These are phyloP conservation scores for Schizochytrium sp. DNA, from an alignment of 108 stramenopile species.

Conservation along the genomic window DNA sequence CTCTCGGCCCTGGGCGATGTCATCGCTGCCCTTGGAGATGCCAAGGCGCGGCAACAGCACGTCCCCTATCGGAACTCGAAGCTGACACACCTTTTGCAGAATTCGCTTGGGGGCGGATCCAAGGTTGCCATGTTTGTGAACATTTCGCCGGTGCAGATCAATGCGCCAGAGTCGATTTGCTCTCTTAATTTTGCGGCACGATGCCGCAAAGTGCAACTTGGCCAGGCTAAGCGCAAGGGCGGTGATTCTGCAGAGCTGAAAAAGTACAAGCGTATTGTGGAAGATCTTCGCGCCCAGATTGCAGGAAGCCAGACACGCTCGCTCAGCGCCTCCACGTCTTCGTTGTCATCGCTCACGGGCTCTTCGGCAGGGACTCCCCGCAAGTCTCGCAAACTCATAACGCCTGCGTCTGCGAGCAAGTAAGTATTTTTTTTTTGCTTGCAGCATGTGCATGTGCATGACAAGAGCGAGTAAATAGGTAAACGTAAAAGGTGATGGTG, in stretches of 20 bases:
- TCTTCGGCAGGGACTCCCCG: background rate
- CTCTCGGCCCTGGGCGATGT: conserved; percentile 54
- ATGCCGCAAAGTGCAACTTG: conserved; percentile 41
- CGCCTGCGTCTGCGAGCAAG: background rate
- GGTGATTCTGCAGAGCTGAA: background rate
- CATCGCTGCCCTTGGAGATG: conserved; percentile 40
- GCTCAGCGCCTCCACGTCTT: background rate
- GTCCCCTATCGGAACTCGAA: conserved; percentile 56
- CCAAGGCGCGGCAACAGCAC: conserved; percentile 26
- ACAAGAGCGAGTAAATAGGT: too few relatives aligned
- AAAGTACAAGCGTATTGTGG: background rate
- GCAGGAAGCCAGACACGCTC: background rate
- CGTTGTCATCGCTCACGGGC: background rate
- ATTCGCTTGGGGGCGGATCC: conserved; percentile 43
- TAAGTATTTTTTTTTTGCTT: background rate
- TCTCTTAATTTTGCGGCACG: conserved; percentile 49
- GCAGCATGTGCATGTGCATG: background rate
- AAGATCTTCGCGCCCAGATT: background rate
- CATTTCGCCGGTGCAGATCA: conserved; percentile 41
- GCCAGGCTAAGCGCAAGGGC: conserved; percentile 27
- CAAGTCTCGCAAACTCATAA: background rate
- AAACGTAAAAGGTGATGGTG: background rate
- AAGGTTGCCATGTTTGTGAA: conserved; percentile 59
- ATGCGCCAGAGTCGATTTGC: conserved; percentile 45
- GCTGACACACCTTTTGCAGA: conserved; percentile 55